Base-by-base conservation (phyloP, 192 early-diverging fungal species). In the Pilaira anomala region DNA sequence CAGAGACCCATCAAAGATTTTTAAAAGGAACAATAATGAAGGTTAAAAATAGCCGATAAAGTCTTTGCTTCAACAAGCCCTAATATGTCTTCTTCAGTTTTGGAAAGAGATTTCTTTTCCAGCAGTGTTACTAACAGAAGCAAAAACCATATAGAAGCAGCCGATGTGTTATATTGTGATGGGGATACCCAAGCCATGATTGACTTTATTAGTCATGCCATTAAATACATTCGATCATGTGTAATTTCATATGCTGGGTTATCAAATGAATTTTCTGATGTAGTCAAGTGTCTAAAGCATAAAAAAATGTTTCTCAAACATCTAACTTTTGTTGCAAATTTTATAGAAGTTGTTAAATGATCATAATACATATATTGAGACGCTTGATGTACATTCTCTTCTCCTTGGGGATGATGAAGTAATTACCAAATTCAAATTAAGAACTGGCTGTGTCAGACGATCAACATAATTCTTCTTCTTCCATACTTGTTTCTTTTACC, bases 161-260 rank as follows among this genome's bases (percentile, higher is more conserved):
- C 36, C 55, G 11, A 8, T 36, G 19, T 58, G 39, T 30, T 36
- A 41, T 58, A 58, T 58, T 58, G 39, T 36, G n/a, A 56, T 46
- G 58, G 42, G 5, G 4, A 41, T 36, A 48, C 45, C 18, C 28
- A 61, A 33, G 44, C 2, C 46, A 61, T 48, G 60, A 61, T 48
- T 11, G 46, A 48, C 48, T 61, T 61, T 28, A 61, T 44, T 60
- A 45, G 60, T 16, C 45, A 49, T 36, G 36, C 60, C 9, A 62
- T 62, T 29, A 62, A 62, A 52, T 51, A 40, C 19, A 50, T 50
- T 51, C 60, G 60, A 26, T 48, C 51, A 51, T 62, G 60, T 62
- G 60, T 62, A 48, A 62, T 51, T 51, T 50, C 60, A 62, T 62
- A 62, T 36, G 30, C 48, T 62, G 60, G 60, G 22, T 52, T 62